These are phyloP conservation scores for Fusarium nodosum DNA, from an alignment of 2,329 filamentous ascomycete species.

Conservation along the genomic window DNA sequence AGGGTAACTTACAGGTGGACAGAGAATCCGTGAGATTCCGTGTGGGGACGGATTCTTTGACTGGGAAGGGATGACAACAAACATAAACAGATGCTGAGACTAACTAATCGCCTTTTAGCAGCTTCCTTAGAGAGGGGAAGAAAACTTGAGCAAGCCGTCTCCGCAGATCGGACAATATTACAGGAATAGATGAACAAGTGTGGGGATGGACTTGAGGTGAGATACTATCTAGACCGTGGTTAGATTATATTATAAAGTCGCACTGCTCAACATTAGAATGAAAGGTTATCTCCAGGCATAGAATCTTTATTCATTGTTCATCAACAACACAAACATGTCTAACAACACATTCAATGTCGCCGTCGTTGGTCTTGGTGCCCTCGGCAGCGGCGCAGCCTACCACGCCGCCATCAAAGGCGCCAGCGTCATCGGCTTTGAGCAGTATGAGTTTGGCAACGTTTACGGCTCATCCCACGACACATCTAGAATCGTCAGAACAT, in stretches of 20 bases:
- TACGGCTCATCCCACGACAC: constrained; percentile 48
- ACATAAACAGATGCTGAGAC: background rate
- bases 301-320: too few species aligned
- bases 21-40: constrained; percentile 20
- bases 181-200: background rate
- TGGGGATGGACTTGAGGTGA: background rate
- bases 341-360: constrained; percentile 11
- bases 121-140: background rate
- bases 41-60: constrained; percentile 7
- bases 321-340: background rate
- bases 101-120: background rate
- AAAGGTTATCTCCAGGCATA: background rate
- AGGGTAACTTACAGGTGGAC: background rate
- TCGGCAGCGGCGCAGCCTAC: constrained; percentile 23
- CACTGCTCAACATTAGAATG: background rate
- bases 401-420: constrained; percentile 38
- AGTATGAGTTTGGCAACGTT: constrained; percentile 47
- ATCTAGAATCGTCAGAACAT: constrained; percentile 45
- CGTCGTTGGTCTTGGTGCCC: constrained; percentile 20
- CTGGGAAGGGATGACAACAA: background rate
- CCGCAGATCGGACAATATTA: background rate
- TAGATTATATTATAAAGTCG: background rate
- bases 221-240: background rate
- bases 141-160: background rate
- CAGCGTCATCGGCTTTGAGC: constrained; percentile 45